phyloP scores from a whole-genome alignment of 495 filamentous ascomycete genomes.

The Penicillium dipodomyicola region DNA sequence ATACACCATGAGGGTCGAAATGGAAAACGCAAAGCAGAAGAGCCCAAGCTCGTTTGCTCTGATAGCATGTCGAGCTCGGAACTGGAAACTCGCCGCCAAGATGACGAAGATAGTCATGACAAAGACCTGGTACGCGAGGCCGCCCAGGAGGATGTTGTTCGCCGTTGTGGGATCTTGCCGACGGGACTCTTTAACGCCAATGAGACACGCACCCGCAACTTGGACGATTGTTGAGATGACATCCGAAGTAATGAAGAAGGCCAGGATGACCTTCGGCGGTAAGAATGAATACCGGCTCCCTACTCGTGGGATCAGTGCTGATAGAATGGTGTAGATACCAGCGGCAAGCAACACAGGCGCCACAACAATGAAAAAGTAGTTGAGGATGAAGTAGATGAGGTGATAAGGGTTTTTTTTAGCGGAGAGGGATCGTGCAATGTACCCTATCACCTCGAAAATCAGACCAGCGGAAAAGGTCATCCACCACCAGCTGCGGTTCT shows the following conservation, averaged over 20 bases:
- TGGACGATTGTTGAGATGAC: conserved; percentile 51
- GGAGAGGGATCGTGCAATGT: conserved; percentile 40
- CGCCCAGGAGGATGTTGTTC: conserved; percentile 52
- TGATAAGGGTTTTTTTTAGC: conserved; percentile 46
- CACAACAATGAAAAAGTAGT: conserved; percentile 59
- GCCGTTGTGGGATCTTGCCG: conserved; percentile 41
- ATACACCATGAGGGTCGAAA: conserved; percentile 49
- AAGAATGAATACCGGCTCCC: conserved; percentile 28
- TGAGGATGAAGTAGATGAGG: conserved; percentile 52
- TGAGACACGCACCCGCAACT: conserved; percentile 48
- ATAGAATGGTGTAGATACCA: conserved; percentile 51
- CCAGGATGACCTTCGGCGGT: conserved; percentile 13
- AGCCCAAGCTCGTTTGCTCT: conserved; percentile 9
- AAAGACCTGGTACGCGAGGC: conserved; percentile 49
- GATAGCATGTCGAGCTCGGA: conserved; percentile 11
- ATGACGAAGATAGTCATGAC: conserved; percentile 50
- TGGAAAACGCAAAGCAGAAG: conserved; percentile 26
- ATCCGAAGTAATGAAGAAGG: conserved; percentile 45
- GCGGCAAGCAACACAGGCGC: conserved; percentile 57
- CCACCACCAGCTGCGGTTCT: conserved; percentile 23
- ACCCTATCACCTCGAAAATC: conserved; percentile 48
- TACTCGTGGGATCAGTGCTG: conserved; percentile 38
- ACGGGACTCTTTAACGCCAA: conserved; percentile 43
- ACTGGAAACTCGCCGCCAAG: conserved; percentile 28
- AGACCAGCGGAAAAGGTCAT: conserved; percentile 47